Conservation (phyloP, 805 yeast species). For the Priceomyces haplophilus region DNA sequence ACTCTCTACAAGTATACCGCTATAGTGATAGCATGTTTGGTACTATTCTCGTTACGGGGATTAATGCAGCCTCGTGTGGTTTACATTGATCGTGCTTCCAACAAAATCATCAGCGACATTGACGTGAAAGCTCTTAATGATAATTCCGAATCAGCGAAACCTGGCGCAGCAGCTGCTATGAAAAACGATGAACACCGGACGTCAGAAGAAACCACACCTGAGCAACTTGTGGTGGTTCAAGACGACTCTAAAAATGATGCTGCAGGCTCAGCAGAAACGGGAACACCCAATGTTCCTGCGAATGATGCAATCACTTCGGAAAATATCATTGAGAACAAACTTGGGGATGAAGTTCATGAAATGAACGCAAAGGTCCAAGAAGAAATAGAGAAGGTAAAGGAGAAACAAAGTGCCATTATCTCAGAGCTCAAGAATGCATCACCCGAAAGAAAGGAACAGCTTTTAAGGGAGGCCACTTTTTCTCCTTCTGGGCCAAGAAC, state of each 20-base stretch:
- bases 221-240: neutral
- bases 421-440: neutral
- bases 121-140: neutral
- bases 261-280: neutral
- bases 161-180: neutral
- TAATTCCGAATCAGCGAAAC: neutral
- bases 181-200: neutral
- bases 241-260: neutral
- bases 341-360: neutral
- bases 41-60: slow-evolving; percentile 10
- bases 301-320: no score
- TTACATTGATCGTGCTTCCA: slow-evolving; percentile 15
- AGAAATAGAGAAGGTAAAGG: neutral
- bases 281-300: neutral
- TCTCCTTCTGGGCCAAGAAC: slow-evolving; percentile 1
- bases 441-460: slow-evolving; percentile 1
- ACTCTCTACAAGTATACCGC: slow-evolving; percentile 6
- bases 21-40: slow-evolving; percentile 11
- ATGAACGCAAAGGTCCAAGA: neutral
- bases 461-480: neutral
- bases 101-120: slow-evolving; percentile 10
- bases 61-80: slow-evolving; percentile 13
- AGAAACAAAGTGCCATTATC: neutral
- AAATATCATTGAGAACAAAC: neutral
- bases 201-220: neutral